Evolutionary conservation across 2,329 filamentous ascomycete species (phyloP).

Genomic region (Chaetomiaceae sp.): DNA sequence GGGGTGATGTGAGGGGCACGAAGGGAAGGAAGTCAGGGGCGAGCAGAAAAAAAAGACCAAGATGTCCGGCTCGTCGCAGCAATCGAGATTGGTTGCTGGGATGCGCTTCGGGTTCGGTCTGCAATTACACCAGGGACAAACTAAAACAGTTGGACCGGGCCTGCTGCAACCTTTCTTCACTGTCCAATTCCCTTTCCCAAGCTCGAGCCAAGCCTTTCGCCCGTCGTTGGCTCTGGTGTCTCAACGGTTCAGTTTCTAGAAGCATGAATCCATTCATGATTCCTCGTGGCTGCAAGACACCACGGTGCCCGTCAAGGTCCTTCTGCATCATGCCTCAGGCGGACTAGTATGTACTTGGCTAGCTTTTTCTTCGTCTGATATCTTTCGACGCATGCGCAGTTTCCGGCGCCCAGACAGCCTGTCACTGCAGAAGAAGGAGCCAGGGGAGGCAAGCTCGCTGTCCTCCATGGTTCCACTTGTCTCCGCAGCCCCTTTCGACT

Average conservation of each 20-base stretch:
- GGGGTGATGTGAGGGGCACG: slow-evolving; percentile 11
- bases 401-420: background rate
- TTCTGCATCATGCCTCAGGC: slow-evolving; percentile 5
- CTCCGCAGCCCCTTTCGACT: background rate
- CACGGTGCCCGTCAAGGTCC: background rate
- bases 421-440: background rate
- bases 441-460: background rate
- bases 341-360: background rate
- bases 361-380: background rate
- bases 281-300: slow-evolving; percentile 1
- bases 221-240: too few relatives aligned
- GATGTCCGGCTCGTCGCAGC: slow-evolving; percentile 7
- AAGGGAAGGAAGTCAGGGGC: slow-evolving; percentile 19
- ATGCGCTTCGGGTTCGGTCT: background rate
- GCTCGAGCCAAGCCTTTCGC: slow-evolving; percentile 11
- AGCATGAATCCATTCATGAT: background rate
- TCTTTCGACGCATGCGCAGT: background rate
- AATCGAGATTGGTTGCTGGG: slow-evolving; percentile 25
- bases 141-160: slow-evolving; percentile 13
- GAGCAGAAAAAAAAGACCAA: slow-evolving; percentile 22
- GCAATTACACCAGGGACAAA: slow-evolving; percentile 19
- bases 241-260: background rate
- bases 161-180: slow-evolving; percentile 5
- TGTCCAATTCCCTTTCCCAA: slow-evolving; percentile 1
- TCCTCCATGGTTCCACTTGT: background rate